A percentile compares a stretch with the other conserved stretches of the same genome.
Conservation (phyloP, 768 basidiomycete genomes). For the Lentinula sp. region DNA sequence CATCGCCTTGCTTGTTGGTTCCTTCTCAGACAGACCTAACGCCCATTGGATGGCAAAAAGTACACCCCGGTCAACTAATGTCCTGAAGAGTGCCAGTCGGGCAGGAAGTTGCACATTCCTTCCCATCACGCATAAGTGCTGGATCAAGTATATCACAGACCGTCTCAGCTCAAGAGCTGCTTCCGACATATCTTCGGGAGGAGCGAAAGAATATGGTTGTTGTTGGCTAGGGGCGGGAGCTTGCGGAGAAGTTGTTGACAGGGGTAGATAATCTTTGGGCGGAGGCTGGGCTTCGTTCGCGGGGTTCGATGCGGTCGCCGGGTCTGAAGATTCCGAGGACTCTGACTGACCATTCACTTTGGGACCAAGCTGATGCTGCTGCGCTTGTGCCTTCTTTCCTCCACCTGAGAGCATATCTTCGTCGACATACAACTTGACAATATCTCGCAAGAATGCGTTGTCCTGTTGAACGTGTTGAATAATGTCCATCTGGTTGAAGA, state of each 20-base stretch:
- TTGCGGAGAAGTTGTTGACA: slow-evolving; percentile 7
- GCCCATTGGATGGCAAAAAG: slow-evolving; percentile 94
- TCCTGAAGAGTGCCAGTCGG: slow-evolving; percentile 80
- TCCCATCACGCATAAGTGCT: slow-evolving; percentile 91
- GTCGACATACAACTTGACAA: slow-evolving; percentile 72
- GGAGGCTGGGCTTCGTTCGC: slow-evolving; percentile 20
- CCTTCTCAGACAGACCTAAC: slow-evolving; percentile 59
- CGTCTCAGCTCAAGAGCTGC: slow-evolving; percentile 52
- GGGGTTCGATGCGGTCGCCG: slow-evolving; percentile 19
- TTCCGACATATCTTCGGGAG: slow-evolving; percentile 49
- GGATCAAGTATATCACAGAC: slow-evolving; percentile 82
- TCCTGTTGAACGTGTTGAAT: slow-evolving; percentile 85
- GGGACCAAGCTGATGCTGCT: slow-evolving; percentile 8
- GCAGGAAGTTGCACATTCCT: slow-evolving; percentile 92
- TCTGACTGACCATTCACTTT: slow-evolving; percentile 30
- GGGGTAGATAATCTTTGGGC: slow-evolving; percentile 17
- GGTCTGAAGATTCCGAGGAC: slow-evolving; percentile 21
- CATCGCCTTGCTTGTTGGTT: slow-evolving; percentile 44
- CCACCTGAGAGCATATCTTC: slow-evolving; percentile 53
- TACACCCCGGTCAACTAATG: slow-evolving; percentile 82
- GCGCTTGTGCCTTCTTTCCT: slow-evolving; percentile 23
- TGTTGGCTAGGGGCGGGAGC: slow-evolving; percentile 5
- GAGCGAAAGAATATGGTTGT: slow-evolving; percentile 43
- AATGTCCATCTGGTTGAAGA: slow-evolving; percentile 99
- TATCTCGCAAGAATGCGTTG: slow-evolving; percentile 64